Conservation (phyloP, 768 basidiomycete species). For the Lanmaoa rubissima region DNA sequence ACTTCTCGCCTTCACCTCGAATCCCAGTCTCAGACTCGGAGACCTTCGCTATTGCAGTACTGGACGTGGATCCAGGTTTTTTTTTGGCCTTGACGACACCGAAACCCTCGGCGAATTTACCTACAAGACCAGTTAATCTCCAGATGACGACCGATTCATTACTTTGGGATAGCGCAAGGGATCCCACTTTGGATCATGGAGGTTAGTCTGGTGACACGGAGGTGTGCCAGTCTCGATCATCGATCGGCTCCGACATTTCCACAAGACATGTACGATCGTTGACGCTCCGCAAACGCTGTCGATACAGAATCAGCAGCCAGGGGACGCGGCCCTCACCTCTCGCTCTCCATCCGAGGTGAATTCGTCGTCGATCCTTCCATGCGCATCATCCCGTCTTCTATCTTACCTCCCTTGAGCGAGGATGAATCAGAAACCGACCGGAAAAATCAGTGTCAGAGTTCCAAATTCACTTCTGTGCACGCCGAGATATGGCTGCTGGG, state of each 20-base stretch:
- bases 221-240: too few relatives aligned
- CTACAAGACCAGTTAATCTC: background rate
- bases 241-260: too few relatives aligned
- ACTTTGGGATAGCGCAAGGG: too few relatives aligned
- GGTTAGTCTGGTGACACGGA: too few relatives aligned
- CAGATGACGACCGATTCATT: background rate
- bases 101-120: conserved; percentile 2
- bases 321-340: too few relatives aligned
- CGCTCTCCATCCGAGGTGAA: conserved; percentile 18
- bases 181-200: too few relatives aligned
- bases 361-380: conserved; percentile 47
- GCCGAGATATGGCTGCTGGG: conserved; percentile 40
- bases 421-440: conserved; percentile 39
- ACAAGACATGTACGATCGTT: too few relatives aligned
- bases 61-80: background rate
- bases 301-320: too few relatives aligned
- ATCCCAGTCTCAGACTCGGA: background rate
- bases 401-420: conserved; percentile 38
- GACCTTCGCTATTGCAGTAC: background rate
- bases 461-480: conserved; percentile 35
- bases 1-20: background rate
- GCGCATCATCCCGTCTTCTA: conserved; percentile 37
- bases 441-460: conserved; percentile 37
- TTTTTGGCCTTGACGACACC: background rate
- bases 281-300: too few relatives aligned